Evolutionary conservation across 2,329 filamentous ascomycete genomes (phyloP).

Genomic region (Alternaria sp.): DNA sequence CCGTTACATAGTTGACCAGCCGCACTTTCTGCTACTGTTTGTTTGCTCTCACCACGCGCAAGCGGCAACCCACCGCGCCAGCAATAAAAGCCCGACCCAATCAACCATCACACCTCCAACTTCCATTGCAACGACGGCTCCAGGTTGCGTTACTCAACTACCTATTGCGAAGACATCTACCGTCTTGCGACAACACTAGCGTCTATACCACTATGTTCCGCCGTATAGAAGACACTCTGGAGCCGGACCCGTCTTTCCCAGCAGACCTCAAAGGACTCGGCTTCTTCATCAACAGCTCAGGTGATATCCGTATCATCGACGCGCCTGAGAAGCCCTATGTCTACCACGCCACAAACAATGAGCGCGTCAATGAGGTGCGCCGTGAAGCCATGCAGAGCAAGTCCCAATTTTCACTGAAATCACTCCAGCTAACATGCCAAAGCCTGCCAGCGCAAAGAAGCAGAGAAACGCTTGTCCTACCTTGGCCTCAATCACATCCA

Average conservation of each 20-base stretch:
- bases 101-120: conserved; percentile 10
- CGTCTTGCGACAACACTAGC: background rate
- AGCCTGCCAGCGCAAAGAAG: conserved; percentile 70
- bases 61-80: conserved; percentile 8
- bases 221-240: conserved; percentile 71
- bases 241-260: conserved; percentile 70
- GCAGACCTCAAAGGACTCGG: conserved; percentile 74
- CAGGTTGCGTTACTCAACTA: background rate
- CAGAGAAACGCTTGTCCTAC: conserved; percentile 68
- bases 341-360: conserved; percentile 75
- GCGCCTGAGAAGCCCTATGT: conserved; percentile 76
- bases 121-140: background rate
- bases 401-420: background rate
- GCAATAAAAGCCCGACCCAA: background rate
- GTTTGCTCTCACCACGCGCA: conserved; percentile 28
- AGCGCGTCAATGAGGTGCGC: conserved; percentile 79
- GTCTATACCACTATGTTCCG: conserved; percentile 72
- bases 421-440: conserved; percentile 17
- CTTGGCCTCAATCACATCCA: conserved; percentile 67
- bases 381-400: conserved; percentile 73
- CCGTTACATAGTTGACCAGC: background rate
- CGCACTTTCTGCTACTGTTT: conserved; percentile 21
- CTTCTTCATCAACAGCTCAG: conserved; percentile 78
- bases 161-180: background rate
- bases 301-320: conserved; percentile 75